Conservation (phyloP, 2,329 filamentous ascomycete genomes). For the Xylariaceae sp. region DNA sequence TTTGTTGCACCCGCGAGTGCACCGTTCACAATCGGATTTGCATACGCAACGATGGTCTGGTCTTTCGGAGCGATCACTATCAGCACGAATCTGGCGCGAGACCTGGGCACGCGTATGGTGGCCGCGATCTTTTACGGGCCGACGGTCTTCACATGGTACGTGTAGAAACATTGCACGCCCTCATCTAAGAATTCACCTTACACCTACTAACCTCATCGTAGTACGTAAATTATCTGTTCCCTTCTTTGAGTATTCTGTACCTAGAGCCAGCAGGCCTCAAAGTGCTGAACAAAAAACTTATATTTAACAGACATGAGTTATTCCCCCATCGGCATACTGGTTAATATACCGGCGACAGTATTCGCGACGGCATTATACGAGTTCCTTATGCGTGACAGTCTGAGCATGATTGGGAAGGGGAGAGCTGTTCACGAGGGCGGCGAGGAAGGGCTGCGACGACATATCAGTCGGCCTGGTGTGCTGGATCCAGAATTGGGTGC, state of each 20-base stretch:
- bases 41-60: slow-evolving; percentile 51
- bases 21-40: slow-evolving; percentile 52
- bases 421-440: slow-evolving; percentile 1
- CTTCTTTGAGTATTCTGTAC: too few relatives aligned
- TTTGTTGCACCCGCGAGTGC: slow-evolving; percentile 44
- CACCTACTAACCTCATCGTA: too few relatives aligned
- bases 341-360: slow-evolving; percentile 25
- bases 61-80: slow-evolving; percentile 52
- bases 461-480: slow-evolving; percentile 2
- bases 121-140: background rate
- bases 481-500: too few relatives aligned
- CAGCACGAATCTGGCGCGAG: slow-evolving; percentile 53
- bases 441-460: slow-evolving; percentile 1
- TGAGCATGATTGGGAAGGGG: slow-evolving; percentile 1
- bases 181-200: too few relatives aligned
- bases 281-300: too few relatives aligned
- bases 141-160: background rate
- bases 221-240: too few relatives aligned
- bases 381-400: slow-evolving; percentile 1
- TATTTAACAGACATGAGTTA: too few relatives aligned
- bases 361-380: slow-evolving; percentile 3
- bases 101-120: slow-evolving; percentile 30
- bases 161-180: too few relatives aligned
- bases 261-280: too few relatives aligned
- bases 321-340: slow-evolving; percentile 19